These are phyloP conservation scores for Brettanomyces nanus DNA, from an alignment of 805 yeast genomes.

Conservation along the genomic window DNA sequence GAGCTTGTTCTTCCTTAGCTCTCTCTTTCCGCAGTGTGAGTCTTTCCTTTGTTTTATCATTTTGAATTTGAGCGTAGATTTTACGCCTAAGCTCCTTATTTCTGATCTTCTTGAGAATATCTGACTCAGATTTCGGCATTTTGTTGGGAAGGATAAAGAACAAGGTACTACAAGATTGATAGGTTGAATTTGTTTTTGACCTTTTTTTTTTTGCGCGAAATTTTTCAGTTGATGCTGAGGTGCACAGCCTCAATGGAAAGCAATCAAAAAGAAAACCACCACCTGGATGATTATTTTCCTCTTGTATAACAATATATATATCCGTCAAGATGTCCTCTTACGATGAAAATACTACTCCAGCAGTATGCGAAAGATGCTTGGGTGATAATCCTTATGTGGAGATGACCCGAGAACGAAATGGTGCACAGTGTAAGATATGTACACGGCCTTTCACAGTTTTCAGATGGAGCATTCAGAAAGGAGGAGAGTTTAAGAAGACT, in stretches of 20 bases:
- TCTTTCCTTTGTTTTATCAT: slow-evolving; percentile 65
- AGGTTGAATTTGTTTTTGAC: no score
- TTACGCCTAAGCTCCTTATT: slow-evolving; percentile 79
- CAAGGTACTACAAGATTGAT: no score
- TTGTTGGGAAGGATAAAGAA: no score
- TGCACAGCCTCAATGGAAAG: no score
- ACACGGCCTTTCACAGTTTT: slow-evolving; percentile 78
- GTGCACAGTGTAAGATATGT: slow-evolving; percentile 81
- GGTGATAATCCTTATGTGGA: slow-evolving; percentile 62
- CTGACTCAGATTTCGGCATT: slow-evolving; percentile 29
- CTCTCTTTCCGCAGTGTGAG: slow-evolving; percentile 73
- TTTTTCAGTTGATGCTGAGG: neutral
- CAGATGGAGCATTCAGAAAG: slow-evolving; percentile 52
- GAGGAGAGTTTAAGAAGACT: slow-evolving; percentile 47
- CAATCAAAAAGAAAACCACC: no score
- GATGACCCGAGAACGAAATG: slow-evolving; percentile 60
- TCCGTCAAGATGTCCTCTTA: slow-evolving; percentile 5
- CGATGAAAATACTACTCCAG: slow-evolving; percentile 34
- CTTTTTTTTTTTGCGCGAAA: neutral
- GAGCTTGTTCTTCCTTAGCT: slow-evolving; percentile 77
- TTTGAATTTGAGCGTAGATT: slow-evolving; percentile 63
- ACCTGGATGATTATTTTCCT: neutral
- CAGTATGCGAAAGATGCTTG: slow-evolving; percentile 66
- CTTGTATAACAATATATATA: slow-evolving; percentile 1
- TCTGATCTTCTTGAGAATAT: slow-evolving; percentile 40